These are phyloP conservation scores for Tetrapisispora namnaoensis DNA, from an alignment of 805 yeast species.

Conservation along the genomic window DNA sequence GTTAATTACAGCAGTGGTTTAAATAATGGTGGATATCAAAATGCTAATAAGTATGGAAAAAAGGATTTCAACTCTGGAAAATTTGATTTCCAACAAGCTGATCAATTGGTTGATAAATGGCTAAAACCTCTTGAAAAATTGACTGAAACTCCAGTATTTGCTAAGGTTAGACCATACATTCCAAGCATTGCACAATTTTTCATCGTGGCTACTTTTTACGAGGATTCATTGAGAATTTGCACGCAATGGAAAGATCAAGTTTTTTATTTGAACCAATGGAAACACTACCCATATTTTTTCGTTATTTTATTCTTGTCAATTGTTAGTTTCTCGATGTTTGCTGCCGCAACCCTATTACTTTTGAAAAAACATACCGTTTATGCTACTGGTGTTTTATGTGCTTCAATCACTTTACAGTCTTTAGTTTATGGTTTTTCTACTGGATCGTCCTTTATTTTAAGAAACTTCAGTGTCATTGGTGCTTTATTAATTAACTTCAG, in stretches of 20 bases:
- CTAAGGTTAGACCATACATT: conserved; percentile 52
- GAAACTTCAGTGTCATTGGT: conserved; percentile 86
- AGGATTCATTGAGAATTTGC: conserved; percentile 74
- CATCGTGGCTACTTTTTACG: conserved; percentile 88
- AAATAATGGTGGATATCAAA: conserved; percentile 1
- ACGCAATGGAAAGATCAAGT: conserved; percentile 91
- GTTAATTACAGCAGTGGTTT: not conserved
- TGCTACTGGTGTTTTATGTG: conserved; percentile 60
- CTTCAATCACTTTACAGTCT: conserved; percentile 75
- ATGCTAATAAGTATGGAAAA: not conserved
- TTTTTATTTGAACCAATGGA: conserved; percentile 67
- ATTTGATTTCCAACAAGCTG: not conserved
- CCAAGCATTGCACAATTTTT: conserved; percentile 84
- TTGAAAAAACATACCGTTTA: conserved; percentile 55
- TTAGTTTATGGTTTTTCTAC: conserved; percentile 77
- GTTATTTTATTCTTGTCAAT: conserved; percentile 58
- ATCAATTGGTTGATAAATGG: conserved; percentile 1
- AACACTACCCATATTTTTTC: conserved; percentile 68
- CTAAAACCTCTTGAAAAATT: conserved; percentile 36
- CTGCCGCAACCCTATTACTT: conserved; percentile 63
- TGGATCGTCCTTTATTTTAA: conserved; percentile 70
- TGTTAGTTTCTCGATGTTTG: conserved; percentile 61
- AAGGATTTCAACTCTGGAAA: not conserved
- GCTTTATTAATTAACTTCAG: conserved; percentile 81
- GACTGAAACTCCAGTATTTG: conserved; percentile 42